phyloP scores from a whole-genome alignment of 345 rosid species.

The Gossypium longicalyx region DNA sequence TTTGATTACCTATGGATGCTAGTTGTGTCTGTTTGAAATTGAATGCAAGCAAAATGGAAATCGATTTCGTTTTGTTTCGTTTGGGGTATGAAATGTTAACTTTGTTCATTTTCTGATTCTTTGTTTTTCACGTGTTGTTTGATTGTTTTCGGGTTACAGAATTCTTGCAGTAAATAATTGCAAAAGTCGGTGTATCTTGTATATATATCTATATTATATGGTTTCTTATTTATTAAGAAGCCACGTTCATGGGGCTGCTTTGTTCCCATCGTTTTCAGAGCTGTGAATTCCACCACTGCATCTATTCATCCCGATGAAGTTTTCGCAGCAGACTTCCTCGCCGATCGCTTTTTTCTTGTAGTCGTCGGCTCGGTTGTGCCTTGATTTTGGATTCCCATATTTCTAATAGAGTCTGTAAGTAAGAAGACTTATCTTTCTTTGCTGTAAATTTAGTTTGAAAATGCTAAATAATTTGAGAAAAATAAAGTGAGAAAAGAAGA shows the following conservation, averaged over 20 bases:
- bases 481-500: not conserved
- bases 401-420: not conserved
- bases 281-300: not conserved
- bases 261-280: conserved; percentile 19
- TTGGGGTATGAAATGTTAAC: too few species aligned
- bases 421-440: not conserved
- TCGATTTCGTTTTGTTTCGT: too few species aligned
- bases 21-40: too few species aligned
- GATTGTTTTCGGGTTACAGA: too few species aligned
- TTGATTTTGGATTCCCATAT: conserved; percentile 36
- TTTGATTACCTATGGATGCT: too few species aligned
- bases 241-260: conserved; percentile 10
- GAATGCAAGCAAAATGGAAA: too few species aligned
- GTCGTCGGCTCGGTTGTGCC: conserved; percentile 22
- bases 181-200: too few species aligned
- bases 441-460: not conserved
- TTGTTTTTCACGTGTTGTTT: too few species aligned
- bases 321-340: conserved; percentile 26
- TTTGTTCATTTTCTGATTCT: too few species aligned
- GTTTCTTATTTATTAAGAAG: too few species aligned
- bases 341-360: conserved; percentile 30
- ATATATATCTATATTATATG: too few species aligned
- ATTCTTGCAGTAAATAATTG: too few species aligned
- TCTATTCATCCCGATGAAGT: conserved; percentile 1
- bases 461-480: not conserved